phyloP scores from a whole-genome alignment of 352 stramenopile species.

The Pythium diclinum region DNA sequence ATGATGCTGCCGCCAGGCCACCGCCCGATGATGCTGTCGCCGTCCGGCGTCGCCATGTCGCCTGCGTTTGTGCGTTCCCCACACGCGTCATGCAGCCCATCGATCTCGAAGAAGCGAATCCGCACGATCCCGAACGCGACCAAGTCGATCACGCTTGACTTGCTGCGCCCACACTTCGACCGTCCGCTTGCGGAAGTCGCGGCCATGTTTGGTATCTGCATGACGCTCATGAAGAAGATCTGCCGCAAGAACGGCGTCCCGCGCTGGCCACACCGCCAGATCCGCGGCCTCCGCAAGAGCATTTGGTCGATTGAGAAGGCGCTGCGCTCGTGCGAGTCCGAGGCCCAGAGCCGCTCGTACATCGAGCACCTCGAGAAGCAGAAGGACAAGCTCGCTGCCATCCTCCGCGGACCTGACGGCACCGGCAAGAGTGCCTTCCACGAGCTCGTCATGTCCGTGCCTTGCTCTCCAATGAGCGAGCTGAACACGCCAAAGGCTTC shows the following conservation, averaged over 20 bases:
- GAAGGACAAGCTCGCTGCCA: slow-evolving; percentile 62
- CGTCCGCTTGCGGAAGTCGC: slow-evolving; percentile 71
- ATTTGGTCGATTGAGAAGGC: slow-evolving; percentile 81
- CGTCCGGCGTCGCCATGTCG: slow-evolving; percentile 18
- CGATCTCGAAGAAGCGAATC: slow-evolving; percentile 63
- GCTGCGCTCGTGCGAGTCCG: slow-evolving; percentile 59
- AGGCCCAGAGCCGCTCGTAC: slow-evolving; percentile 63
- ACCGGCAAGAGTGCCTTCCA: slow-evolving; percentile 52
- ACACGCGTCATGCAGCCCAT: slow-evolving; percentile 23
- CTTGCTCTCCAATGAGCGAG: slow-evolving; percentile 53
- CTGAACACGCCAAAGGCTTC: slow-evolving; percentile 33
- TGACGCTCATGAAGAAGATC: slow-evolving; percentile 86
- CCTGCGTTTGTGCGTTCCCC: slow-evolving; percentile 15
- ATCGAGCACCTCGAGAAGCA: slow-evolving; percentile 73
- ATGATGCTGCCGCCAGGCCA: slow-evolving; percentile 23
- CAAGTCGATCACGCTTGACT: slow-evolving; percentile 71
- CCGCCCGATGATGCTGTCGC: slow-evolving; percentile 28
- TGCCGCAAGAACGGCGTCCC: slow-evolving; percentile 75
- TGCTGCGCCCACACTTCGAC: slow-evolving; percentile 74
- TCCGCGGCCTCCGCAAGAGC: slow-evolving; percentile 69
- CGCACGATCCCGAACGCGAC: slow-evolving; percentile 70
- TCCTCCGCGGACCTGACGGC: slow-evolving; percentile 56
- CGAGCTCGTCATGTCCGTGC: slow-evolving; percentile 53
- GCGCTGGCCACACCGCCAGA: slow-evolving; percentile 73
- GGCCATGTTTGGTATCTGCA: slow-evolving; percentile 75